Conservation (phyloP, 2,329 filamentous ascomycete species). For the Thermoascus crustaceus region DNA sequence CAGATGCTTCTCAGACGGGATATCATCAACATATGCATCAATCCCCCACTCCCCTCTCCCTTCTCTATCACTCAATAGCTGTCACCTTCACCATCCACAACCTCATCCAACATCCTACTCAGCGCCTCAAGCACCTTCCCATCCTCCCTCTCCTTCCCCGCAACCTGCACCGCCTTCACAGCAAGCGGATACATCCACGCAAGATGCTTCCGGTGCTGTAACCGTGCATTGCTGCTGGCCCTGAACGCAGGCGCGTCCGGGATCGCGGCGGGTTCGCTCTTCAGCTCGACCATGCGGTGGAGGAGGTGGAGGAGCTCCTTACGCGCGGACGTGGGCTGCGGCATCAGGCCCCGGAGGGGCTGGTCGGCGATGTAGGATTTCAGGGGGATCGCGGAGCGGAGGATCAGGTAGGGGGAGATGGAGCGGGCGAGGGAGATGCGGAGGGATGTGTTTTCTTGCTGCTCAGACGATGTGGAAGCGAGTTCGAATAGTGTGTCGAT, state of each 20-base stretch:
- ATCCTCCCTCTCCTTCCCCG: slow-evolving; percentile 32
- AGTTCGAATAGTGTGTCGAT: slow-evolving; percentile 70
- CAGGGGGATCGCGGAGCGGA: slow-evolving; percentile 72
- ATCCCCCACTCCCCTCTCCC: slow-evolving; percentile 7
- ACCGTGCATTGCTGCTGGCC: neutral
- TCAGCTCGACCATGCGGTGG: slow-evolving; percentile 55
- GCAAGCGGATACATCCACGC: slow-evolving; percentile 70
- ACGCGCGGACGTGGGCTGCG: slow-evolving; percentile 72
- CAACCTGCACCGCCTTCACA: slow-evolving; percentile 29
- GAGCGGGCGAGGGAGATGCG: slow-evolving; percentile 61
- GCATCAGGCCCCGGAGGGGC: slow-evolving; percentile 78
- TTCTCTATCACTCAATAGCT: no score
- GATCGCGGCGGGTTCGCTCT: slow-evolving; percentile 63
- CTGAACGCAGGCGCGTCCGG: slow-evolving; percentile 35
- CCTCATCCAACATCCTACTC: slow-evolving; percentile 52
- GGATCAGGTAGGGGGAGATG: slow-evolving; percentile 70
- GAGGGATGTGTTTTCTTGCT: slow-evolving; percentile 16
- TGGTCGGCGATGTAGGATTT: slow-evolving; percentile 85
- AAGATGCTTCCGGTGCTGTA: slow-evolving; percentile 61
- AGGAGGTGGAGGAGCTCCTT: slow-evolving; percentile 70
- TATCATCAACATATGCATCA: slow-evolving; percentile 1
- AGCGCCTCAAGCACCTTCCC: slow-evolving; percentile 41
- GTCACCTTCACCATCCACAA: no score
- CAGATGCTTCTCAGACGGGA: no score
- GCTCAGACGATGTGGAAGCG: slow-evolving; percentile 42